A percentile compares a stretch with the other conserved stretches of the same genome.
phyloP scores from a whole-genome alignment of 306 rosid genomes.

The Cicer chorassanicum region DNA sequence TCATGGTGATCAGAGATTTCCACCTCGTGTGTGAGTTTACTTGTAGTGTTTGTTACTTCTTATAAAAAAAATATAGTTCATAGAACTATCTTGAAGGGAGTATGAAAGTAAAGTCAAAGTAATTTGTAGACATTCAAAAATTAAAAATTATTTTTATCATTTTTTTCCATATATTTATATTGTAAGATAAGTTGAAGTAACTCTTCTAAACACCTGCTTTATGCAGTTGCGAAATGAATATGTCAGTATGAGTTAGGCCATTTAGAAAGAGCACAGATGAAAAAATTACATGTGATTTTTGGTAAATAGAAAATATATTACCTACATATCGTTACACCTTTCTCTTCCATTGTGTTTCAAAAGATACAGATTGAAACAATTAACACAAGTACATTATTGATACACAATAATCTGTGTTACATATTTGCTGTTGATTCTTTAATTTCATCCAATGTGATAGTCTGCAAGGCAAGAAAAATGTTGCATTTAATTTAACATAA shows the following conservation, averaged over 20 bases:
- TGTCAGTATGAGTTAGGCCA: conserved; percentile 19
- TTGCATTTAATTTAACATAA: conserved; percentile 23
- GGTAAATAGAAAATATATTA: conserved; percentile 43
- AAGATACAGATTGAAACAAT: conserved; percentile 43
- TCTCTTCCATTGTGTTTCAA: conserved; percentile 30
- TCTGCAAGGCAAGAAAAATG: conserved; percentile 56
- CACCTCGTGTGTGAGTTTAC: no score
- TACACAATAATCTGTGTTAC: conserved; percentile 50
- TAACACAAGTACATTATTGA: conserved; percentile 43
- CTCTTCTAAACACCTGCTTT: no score
- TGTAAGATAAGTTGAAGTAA: no score
- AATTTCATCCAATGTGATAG: conserved; percentile 82
- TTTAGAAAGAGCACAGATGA: neutral
- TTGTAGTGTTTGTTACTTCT: no score
- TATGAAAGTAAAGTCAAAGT: no score
- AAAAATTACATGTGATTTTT: conserved; percentile 44
- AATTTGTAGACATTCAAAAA: no score
- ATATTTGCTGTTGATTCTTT: conserved; percentile 75
- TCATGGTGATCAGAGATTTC: no score
- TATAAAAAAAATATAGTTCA: no score
- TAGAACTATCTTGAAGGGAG: no score
- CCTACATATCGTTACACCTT: conserved; percentile 43
- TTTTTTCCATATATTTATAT: no score
- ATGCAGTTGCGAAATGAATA: neutral
- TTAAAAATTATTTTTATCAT: no score